A percentile compares a stretch with the other conserved stretches of the same genome.
Conservation (phyloP, 345 rosid genomes). For the Citrus sinensis region DNA sequence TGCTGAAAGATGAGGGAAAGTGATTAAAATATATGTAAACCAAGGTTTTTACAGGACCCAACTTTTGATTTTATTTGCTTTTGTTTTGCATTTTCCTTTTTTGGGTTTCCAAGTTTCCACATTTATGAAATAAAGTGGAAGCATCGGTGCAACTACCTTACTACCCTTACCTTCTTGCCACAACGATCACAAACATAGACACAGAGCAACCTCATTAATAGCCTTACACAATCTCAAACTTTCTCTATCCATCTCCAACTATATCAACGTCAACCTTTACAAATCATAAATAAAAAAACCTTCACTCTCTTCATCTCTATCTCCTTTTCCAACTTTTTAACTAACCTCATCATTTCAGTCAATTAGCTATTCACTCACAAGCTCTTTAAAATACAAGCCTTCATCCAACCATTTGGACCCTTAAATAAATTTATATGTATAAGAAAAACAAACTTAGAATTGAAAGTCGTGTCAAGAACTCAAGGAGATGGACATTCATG, state of each 20-base stretch:
- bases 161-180: conserved; percentile 37
- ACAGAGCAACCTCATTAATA: background rate
- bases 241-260: background rate
- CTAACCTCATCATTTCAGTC: background rate
- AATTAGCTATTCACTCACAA: conserved; percentile 5
- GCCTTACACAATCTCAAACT: background rate
- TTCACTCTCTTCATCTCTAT: conserved; percentile 1
- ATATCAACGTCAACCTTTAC: background rate
- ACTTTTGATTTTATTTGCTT: conserved; percentile 7
- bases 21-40: conserved; percentile 10
- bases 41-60: background rate
- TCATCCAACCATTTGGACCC: background rate
- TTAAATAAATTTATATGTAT: background rate
- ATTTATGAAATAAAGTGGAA: conserved; percentile 70
- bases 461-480: too few relatives aligned
- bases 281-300: background rate
- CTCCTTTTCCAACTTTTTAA: background rate
- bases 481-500: too few relatives aligned
- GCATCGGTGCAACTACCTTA: conserved; percentile 73
- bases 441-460: too few relatives aligned
- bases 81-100: conserved; percentile 23
- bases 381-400: background rate
- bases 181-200: background rate
- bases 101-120: conserved; percentile 26
- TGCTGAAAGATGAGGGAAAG: conserved; percentile 48